Base-by-base conservation (phyloP, 768 basidiomycete species). In the Paxillus ammoniavirescens region DNA sequence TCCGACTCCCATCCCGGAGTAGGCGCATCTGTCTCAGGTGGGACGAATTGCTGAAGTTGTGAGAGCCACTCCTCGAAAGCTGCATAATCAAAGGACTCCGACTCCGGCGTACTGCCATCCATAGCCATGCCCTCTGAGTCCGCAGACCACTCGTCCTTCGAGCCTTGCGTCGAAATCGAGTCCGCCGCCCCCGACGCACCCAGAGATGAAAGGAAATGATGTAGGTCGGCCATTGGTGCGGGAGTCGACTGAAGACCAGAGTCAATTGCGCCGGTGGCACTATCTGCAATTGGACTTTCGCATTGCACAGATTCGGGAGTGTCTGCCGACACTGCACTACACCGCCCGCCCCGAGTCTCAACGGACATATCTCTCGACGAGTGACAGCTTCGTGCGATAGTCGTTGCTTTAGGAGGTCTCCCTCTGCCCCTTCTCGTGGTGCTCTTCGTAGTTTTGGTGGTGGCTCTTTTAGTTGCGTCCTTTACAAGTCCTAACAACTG, bases 401-500 rank as follows among this genome's bases (percentile, higher is more conserved):
- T 72, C 66, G 23, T 66, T 59, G 47, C 33, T 40, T 50, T 41
- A 18, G 42, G 42, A 5, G 14, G 2, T 40, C 37, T 59, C 18
- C 45, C 37, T 30, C 33, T 23, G 13, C 44, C 28, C n/a, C 28
- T 45, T 30, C 37, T 36, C 21, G 18, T 4, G 12, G 8, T 7
- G 17, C 17, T 58, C 55, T 49, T 66, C 38, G 54, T 56, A 37
- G 59, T 80, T 62, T 78, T 81, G 37, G 81, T 71, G 2, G 84
- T 81, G 33, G 86, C 87, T 63, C 82, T 87, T 52, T 73, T 73
- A 14, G 80, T 75, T 5, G 87, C 87, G 47, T 66, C 70, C 61
- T 84, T 84, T 52, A 89, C 78, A 10, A 89, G 69, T 18, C 72
- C 72, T 14, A 85, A 71, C 33, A 91, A 73, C 62, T 91, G 83